Evolutionary conservation across 2,329 filamentous ascomycete genomes (phyloP), one percentile per base, ranked within the genome.

Genomic region (Pseudogymnoascus sp.): DNA sequence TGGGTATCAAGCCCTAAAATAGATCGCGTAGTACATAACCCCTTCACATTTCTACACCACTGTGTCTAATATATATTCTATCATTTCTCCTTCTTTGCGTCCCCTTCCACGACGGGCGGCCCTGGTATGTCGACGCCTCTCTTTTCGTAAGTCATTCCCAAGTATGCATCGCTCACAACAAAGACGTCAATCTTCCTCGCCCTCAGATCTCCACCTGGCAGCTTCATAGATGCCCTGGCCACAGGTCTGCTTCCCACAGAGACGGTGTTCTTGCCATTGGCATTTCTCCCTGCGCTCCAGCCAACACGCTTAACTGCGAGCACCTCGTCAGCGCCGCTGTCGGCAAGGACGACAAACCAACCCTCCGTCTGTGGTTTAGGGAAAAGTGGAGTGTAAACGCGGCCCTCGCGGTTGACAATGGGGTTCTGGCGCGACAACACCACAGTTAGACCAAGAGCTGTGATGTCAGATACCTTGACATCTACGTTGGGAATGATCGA

Each of bases 281-380:
- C 65, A 42, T 70, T 63, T 29, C 66, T 68, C 63, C 71, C 67
- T 66, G 73, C 65, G 59, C 71, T 74, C 93, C 95, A 97, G 1
- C 87, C 88, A 0, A 95, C 84, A 31, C 95, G 82, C 81, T 96
- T 97, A 66, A 99, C 80, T 2, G 89, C 93, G 3, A 96, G 76
- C 40, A 97, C 82, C 68, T 97, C 91, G 64, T 93, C 91, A 6
- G 77, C 82, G 0, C 78, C 78, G 2, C 83, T 71, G 69, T 89
- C 86, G 6, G 86, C 88, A 0, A 96, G 82, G 21, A 97, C 73
- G 13, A 95, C 84, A 75, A 99, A 97, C 83, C 88, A 97, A 0
- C 93, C 93, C 72, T 99, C 95, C 0, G 87, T 95, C 75, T 99
- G 95, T 15, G 92, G 87, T 76, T 99, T 99, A 1, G 93, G 93